Evolutionary conservation across 73 alveolate genomes (phyloP).

Genomic region (Paramecium caudatum): DNA sequence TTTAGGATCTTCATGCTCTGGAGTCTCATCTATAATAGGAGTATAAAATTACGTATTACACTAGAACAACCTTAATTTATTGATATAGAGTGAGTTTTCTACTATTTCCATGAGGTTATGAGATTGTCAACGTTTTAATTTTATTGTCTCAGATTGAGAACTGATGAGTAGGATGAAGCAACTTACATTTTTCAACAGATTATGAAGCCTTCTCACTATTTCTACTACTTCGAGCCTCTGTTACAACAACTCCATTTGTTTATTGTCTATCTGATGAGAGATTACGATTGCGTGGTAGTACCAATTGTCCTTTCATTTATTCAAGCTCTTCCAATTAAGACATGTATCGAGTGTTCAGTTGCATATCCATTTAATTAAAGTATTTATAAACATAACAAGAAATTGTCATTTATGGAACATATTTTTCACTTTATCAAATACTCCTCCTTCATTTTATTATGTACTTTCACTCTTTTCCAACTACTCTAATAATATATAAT

Average conservation of each 20-base stretch:
- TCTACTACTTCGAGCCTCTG: conserved; percentile 28
- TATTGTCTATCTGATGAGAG: conserved; percentile 18
- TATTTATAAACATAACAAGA: no score
- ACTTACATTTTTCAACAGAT: conserved; percentile 30
- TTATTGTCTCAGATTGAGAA: conserved; percentile 18
- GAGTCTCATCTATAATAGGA: conserved; percentile 26
- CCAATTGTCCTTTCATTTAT: not conserved
- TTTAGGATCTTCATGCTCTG: conserved; percentile 45
- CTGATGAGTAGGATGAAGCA: not conserved
- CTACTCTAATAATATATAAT: not conserved
- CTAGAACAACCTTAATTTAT: not conserved
- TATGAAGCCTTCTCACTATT: conserved; percentile 11
- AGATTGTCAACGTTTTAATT: conserved; percentile 6
- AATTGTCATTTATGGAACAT: not conserved
- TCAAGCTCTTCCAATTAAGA: conserved; percentile 16
- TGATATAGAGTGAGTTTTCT: conserved; percentile 31
- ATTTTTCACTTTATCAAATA: conserved; percentile 30
- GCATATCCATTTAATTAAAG: no score
- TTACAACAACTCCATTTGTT: not conserved
- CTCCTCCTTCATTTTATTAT: not conserved
- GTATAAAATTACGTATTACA: conserved; percentile 3
- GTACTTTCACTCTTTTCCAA: not conserved
- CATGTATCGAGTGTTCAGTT: conserved; percentile 3
- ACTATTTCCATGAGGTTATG: conserved; percentile 13
- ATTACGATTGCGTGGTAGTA: not conserved